A percentile compares a stretch with the other conserved stretches of the same genome.
Evolutionary conservation across 2,329 filamentous ascomycete species (phyloP).

Genomic region (Fusarium falciforme): DNA sequence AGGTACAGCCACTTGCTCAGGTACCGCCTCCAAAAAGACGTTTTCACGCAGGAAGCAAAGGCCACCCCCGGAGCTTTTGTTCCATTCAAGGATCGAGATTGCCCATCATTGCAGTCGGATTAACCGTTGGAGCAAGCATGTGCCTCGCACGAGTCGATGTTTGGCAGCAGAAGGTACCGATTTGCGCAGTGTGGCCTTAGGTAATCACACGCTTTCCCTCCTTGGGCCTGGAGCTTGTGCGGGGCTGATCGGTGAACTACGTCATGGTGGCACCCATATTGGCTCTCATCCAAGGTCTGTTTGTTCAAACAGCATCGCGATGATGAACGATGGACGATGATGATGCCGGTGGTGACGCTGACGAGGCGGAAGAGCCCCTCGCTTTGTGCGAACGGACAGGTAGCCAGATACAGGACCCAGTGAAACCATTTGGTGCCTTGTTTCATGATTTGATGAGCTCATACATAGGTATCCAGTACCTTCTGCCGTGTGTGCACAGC

Average conservation of each 20-base stretch:
- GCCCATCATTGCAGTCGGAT: conserved; percentile 1
- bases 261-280: conserved; percentile 40
- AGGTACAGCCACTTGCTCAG: background rate
- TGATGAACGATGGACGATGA: conserved; percentile 39
- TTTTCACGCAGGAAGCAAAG: background rate
- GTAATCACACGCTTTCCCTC: conserved; percentile 24
- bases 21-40: background rate
- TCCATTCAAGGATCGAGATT: conserved; percentile 33
- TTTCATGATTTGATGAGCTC: conserved; percentile 22
- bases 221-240: conserved; percentile 39
- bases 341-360: conserved; percentile 38
- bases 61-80: conserved; percentile 34
- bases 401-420: conserved; percentile 13
- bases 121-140: conserved; percentile 20
- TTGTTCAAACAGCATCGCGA: conserved; percentile 31
- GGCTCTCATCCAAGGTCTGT: conserved; percentile 33
- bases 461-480: conserved; percentile 31
- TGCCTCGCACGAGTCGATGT: conserved; percentile 10
- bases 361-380: conserved; percentile 6
- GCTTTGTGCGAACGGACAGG: conserved; percentile 5
- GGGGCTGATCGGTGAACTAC: conserved; percentile 33
- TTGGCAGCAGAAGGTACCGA: conserved; percentile 22
- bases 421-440: conserved; percentile 12
- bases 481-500: conserved; percentile 8
- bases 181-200: background rate